Percentiles rank a stretch among this genome's conserved stretches.
Conservation (phyloP, 176 grass and related monocot species). For the Aechmea fasciata region DNA sequence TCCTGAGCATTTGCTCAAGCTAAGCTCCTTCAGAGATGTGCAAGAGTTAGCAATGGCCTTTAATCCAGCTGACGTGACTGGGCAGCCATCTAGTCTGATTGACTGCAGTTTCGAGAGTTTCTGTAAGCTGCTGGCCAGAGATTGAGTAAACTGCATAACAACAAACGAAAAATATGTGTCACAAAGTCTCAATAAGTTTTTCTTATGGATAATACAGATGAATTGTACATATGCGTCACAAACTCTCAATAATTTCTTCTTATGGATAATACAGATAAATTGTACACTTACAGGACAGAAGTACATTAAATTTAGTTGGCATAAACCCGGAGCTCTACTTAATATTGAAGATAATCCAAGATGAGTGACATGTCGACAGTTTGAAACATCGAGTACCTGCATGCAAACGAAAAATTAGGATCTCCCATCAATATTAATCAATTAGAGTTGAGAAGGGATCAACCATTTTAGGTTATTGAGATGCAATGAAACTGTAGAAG, state of each 20-base stretch:
- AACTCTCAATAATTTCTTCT: background rate
- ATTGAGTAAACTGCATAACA: conserved; percentile 43
- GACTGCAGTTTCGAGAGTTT: conserved; percentile 35
- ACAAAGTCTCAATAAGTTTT: background rate
- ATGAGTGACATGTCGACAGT: conserved; percentile 49
- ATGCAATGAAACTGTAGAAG: too few relatives aligned
- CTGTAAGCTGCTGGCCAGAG: conserved; percentile 32
- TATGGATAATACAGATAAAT: background rate
- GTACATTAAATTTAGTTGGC: conserved; percentile 52
- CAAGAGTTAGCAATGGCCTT: conserved; percentile 50
- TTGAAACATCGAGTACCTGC: conserved; percentile 75
- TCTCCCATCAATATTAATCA: background rate
- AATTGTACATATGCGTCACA: background rate
- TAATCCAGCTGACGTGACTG: conserved; percentile 46
- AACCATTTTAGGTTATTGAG: too few relatives aligned
- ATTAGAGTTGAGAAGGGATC: too few relatives aligned
- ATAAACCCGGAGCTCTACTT: conserved; percentile 34
- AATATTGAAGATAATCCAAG: conserved; percentile 40
- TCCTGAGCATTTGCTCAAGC: conserved; percentile 71
- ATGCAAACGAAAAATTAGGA: conserved; percentile 15
- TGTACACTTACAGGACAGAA: conserved; percentile 51
- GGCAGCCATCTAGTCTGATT: conserved; percentile 74
- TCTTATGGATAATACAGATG: background rate
- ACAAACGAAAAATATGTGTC: conserved; percentile 6
- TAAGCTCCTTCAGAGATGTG: conserved; percentile 55